Base-by-base conservation (phyloP, 352 stramenopile genomes). In the Globisporangium abappressorium region DNA sequence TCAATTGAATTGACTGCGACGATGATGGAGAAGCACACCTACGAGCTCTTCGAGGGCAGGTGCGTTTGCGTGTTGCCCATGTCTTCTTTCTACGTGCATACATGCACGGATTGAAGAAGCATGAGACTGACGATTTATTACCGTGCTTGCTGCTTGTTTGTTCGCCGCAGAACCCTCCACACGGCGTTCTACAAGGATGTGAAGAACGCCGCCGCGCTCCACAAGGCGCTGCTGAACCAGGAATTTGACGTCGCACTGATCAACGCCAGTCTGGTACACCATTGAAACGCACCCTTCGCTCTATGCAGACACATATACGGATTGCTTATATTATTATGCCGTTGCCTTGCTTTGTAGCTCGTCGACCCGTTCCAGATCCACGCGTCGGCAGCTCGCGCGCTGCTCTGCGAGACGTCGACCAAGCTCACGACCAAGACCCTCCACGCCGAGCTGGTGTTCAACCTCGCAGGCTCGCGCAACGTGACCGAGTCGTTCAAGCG, bases 381-480 rank as follows among this genome's bases (percentile, higher is more conserved):
- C 54, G 75, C 84, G 28, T 86, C 87, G 5, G 85, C 82, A n/a
- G 76, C 84, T 46, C 84, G 87, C 30, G 81, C 81, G 49, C 74
- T 95, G 46, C 74, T 90, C n/a, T 91, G 80, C 53, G 83, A 91
- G 54, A 77, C 82, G 60, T 77, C 74, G 11, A 74, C 64, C 46
- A 77, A 75, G 43, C 56, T 93, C 65, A 92, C 82, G 20, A 92
- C 87, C 64, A 91, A 87, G 71, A 91, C 77, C 56, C 61, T 95
- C 60, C 87, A 95, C 68, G 75, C 85, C 8, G 87, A 95, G 76
- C 73, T 95, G 22, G 86, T 95, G 57, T 95, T 94, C 70, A 94
- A 93, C 70, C 80, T 95, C 68, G 92, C 87, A 6, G 85, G 85
- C 38, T 89, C 84, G 54, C 85, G 86, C 71, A 94, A 95, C 64